Evolutionary conservation across 495 filamentous ascomycete genomes (phyloP), one percentile per base, ranked within the genome.

Genomic region (Talaromyces borbonicus): DNA sequence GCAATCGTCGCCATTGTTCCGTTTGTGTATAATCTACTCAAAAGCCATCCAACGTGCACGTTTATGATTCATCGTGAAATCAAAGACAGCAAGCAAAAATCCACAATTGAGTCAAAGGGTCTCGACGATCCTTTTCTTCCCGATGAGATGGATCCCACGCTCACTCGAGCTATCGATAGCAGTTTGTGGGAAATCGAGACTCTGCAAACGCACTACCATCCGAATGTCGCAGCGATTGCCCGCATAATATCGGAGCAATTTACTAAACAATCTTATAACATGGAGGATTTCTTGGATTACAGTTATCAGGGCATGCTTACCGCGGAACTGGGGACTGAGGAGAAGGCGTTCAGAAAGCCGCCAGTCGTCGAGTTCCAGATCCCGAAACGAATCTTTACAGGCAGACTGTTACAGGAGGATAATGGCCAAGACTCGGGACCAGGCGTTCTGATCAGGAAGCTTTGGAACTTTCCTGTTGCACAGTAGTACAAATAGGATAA

Each of bases 221-320:
- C 93, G 27, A 97, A 95, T 58, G 89, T 99, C 27, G 89, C 90
- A 2, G 89, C 90, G 4, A 81, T 97, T 48, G 85, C 87, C 20
- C 89, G 85, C 63, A 94, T 99, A 47, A 80, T 99, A 47, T 85
- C 85, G 19, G 87, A 99, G 69, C 92, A 96, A 63, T 99, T 97
- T 63, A 97, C 90, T 3, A 99, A 97, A 69, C 83, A 88, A 60
- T 69, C 79, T 8, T 99, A 96, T 63, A 85, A 83, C 51, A 55
- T 95, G 14, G 93, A 99, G 56, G 93, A 99, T 55, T 99, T 99
- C 65, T 65, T 97, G 43, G 93, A 97, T 59, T 88, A 96, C 63
- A 89, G 85, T 4, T 97, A 97, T 63, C 78, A 73, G 51, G 88
- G 83, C 72, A 80, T 99, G 67, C 64, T 96, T 19, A 80, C 85